phyloP scores from a whole-genome alignment of 2,329 filamentous ascomycete genomes.

The Sarocladiaceae sp. region DNA sequence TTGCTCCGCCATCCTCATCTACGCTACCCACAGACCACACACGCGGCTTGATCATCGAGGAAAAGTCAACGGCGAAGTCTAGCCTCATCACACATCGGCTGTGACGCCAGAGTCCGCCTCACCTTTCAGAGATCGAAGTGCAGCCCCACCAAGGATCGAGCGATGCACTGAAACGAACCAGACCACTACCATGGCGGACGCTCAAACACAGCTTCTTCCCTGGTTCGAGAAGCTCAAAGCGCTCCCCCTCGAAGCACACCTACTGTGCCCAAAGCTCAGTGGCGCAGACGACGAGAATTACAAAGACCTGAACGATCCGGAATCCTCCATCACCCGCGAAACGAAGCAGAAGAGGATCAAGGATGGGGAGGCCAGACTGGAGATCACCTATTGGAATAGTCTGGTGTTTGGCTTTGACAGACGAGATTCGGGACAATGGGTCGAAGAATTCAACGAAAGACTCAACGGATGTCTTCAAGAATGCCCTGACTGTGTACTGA shows the following conservation, averaged over 20 bases:
- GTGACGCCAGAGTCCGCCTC: too few relatives aligned
- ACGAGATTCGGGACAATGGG: slow-evolving; percentile 52
- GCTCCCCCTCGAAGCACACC: slow-evolving; percentile 47
- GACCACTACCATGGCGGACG: slow-evolving; percentile 27
- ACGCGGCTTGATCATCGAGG: too few relatives aligned
- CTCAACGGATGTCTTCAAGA: slow-evolving; percentile 53
- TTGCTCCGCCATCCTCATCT: too few relatives aligned
- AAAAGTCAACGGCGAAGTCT: too few relatives aligned
- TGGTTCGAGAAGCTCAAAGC: slow-evolving; percentile 38
- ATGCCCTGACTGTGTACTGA: slow-evolving; percentile 65
- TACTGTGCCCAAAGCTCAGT: slow-evolving; percentile 60
- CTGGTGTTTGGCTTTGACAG: slow-evolving; percentile 62
- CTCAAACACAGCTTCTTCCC: slow-evolving; percentile 33
- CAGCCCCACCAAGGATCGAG: neutral
- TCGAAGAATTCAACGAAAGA: slow-evolving; percentile 50
- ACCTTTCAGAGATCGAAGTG: neutral
- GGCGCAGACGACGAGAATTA: slow-evolving; percentile 61
- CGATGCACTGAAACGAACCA: neutral
- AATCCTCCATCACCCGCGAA: slow-evolving; percentile 40
- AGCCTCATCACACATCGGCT: too few relatives aligned
- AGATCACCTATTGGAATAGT: slow-evolving; percentile 61
- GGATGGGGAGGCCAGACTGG: slow-evolving; percentile 48
- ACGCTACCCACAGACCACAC: too few relatives aligned
- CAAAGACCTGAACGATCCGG: slow-evolving; percentile 38
- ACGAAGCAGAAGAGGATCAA: slow-evolving; percentile 48